Conservation (phyloP, 2,329 filamentous ascomycete genomes). For the Blastomyces silverae region DNA sequence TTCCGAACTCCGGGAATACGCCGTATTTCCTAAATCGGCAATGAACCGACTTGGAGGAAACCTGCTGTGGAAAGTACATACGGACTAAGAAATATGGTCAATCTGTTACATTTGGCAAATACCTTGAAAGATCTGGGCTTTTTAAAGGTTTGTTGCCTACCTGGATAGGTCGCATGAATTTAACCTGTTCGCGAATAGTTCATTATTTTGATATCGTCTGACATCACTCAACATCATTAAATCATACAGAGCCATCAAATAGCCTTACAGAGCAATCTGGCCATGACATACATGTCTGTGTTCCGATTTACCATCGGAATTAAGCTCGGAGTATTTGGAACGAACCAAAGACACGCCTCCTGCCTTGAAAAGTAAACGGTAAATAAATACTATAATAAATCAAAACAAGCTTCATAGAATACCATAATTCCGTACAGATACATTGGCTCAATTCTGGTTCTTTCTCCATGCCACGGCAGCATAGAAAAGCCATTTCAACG, state of each 20-base stretch:
- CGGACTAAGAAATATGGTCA: no score
- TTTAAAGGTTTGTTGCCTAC: no score
- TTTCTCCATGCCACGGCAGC: not conserved
- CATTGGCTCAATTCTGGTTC: not conserved
- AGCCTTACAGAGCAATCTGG: not conserved
- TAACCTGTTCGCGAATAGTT: not conserved
- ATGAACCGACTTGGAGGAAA: no score
- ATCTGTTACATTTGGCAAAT: no score
- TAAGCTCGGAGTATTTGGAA: not conserved
- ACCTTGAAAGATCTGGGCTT: no score
- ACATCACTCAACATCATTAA: not conserved
- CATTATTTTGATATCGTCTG: not conserved
- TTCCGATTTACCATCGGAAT: slow-evolving; percentile 2
- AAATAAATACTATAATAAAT: slow-evolving; percentile 5
- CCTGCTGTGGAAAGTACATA: no score
- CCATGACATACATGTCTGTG: not conserved
- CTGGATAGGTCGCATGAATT: not conserved
- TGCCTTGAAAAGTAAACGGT: not conserved
- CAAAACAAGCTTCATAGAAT: not conserved
- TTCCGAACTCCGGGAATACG: not conserved
- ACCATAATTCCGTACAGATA: not conserved
- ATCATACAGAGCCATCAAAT: not conserved
- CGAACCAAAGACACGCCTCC: not conserved
- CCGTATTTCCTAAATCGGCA: no score
- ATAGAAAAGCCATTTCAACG: slow-evolving; percentile 5